Base-by-base conservation (phyloP, 2,329 filamentous ascomycete genomes). In the Zasmidium citrigriseum region DNA sequence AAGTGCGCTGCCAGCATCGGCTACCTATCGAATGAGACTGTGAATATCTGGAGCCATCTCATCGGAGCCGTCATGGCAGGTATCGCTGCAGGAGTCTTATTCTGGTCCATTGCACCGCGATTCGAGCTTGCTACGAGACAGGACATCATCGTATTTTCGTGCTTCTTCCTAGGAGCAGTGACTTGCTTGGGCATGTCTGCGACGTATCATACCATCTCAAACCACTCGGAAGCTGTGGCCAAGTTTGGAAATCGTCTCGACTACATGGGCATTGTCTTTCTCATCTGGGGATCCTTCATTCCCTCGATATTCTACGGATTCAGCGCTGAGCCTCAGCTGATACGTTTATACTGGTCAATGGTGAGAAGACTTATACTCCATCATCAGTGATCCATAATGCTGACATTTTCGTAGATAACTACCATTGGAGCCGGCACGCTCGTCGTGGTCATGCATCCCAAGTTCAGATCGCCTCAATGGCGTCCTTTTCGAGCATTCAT, bases 211-310 rank as follows among this genome's bases (percentile, higher is more conserved):
- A 84, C 90, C 1, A 83, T 97, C 49, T 86, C 83, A 21, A 96
- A 97, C 65, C 95, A 99, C 74, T 95, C 90, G 18, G 84, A 86
- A 38, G 76, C 77, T 1, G 90, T 97, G 14, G 87, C 89, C 1
- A 87, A 85, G 61, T 90, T 91, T 80, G 93, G 93, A 11, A 98
- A 98, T 73, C 91, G 96, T 74, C 78, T 98, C 57, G 95, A 99
- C 73, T 98, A 99, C 73, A 85, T 93, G 4, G 95, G 95, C 5
- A 99, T 99, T 67, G 90, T 98, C 25, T 85, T 88, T 50, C 78
- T 99, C 65, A 98, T 98, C 59, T 90, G 93, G 65, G 95, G 95
- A 5, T 93, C 89, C 72, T 96, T 93, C 71, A 85, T 98, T 47
- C 93, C 95, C 1, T 89, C 90, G 51, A 75, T 99, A 59, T 95